Conservation (phyloP, 768 basidiomycete genomes). For the Fistulinella prunicolor region DNA sequence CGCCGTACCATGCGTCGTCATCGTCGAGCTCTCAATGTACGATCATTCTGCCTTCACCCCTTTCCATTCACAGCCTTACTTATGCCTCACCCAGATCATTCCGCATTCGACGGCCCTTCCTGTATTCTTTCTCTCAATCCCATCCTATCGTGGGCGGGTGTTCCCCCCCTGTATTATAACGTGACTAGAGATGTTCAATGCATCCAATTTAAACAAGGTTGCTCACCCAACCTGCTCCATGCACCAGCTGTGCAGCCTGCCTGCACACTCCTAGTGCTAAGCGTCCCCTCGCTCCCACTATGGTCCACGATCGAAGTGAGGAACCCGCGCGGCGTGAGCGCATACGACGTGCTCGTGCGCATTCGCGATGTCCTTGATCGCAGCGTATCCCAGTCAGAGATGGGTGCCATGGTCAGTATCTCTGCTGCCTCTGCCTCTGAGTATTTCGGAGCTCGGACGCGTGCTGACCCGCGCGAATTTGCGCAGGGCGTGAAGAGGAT, state of each 20-base stretch:
- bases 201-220: slow-evolving; percentile 22
- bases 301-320: slow-evolving; percentile 32
- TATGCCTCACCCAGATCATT: slow-evolving; percentile 10
- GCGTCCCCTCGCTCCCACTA: slow-evolving; percentile 21
- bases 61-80: not conserved
- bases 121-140: slow-evolving; percentile 23
- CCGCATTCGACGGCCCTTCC: slow-evolving; percentile 10
- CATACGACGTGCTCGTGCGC: slow-evolving; percentile 26
- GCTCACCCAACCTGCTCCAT: slow-evolving; percentile 14
- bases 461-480: slow-evolving; percentile 34
- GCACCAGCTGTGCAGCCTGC: slow-evolving; percentile 24
- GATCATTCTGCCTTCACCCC: not conserved
- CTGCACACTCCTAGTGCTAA: slow-evolving; percentile 16
- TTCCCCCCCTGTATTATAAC: slow-evolving; percentile 22
- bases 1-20: slow-evolving; percentile 15
- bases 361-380: slow-evolving; percentile 28
- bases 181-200: slow-evolving; percentile 23
- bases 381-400: slow-evolving; percentile 24
- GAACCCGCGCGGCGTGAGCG: slow-evolving; percentile 27
- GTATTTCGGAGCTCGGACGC: slow-evolving; percentile 28
- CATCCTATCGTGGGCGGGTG: slow-evolving; percentile 21
- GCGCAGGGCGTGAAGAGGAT: slow-evolving; percentile 40
- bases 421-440: slow-evolving; percentile 22
- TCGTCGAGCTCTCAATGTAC: slow-evolving; percentile 17
- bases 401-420: slow-evolving; percentile 23